Evolutionary conservation across 345 rosid genomes (phyloP), one percentile per base, ranked within the genome.

Genomic region (Streptanthus diversifolius): DNA sequence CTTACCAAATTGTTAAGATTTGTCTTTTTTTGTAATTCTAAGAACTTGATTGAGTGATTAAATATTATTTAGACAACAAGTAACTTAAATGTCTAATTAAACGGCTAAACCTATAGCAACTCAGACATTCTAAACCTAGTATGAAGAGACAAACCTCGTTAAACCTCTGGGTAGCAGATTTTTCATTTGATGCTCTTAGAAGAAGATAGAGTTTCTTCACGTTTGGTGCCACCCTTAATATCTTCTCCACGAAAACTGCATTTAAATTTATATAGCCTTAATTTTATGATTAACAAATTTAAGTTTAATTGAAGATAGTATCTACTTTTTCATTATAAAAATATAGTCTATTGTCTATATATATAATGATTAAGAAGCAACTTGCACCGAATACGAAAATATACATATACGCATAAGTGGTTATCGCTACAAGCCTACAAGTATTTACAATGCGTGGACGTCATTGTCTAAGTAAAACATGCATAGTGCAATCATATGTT

Each of bases 231-330:
- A 88, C 86, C 68, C 97, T 90, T 43, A 87, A 18, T 65, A 86
- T 77, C 73, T 90, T 93, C 87, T 93, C 98, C 81, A 84, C 70
- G 52, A 90, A 83, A 77, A 90, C 95, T 93, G 83, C 83, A 77
- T 27, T 62, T 3, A 22, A 56, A 57, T 17, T 37, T 39, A 59
- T 8, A 47, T 51, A 36, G 3, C 24, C 15, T 29, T 19, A 47
- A 12, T 35, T 55, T 32, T 3, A 54, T 5, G 3, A 51, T 29
- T 62, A 55, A 60, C 7, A 41, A 15, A n/a, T 2, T 7, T 35
- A 33, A 63, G 22, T 52, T 30, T 44, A 13, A 40, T 39, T 33
- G 35, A 32, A 30, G 35, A 27, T 47, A 18, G 9, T 47, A 13
- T 47, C 27, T 17, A 40, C 2, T 25, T 25, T 25, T 25, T 1